Conservation (phyloP, 441 rosid genomes). For the Metrosideros polymorpha region DNA sequence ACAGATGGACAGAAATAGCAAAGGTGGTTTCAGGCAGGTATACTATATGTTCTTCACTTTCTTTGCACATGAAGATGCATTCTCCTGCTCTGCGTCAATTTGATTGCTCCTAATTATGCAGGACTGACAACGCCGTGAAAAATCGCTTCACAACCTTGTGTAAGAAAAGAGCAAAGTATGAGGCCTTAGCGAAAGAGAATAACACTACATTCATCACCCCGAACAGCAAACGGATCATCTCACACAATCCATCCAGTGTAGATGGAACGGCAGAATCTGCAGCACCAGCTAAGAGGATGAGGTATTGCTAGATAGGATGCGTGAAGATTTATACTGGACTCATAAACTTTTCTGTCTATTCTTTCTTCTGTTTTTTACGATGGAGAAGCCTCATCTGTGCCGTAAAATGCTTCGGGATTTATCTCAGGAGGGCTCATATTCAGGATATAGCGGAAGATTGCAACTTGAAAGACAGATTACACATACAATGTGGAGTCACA, state of each 20-base stretch:
- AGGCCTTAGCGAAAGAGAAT: conserved; percentile 86
- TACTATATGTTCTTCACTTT: neutral
- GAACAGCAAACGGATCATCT: conserved; percentile 61
- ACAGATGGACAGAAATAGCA: conserved; percentile 99
- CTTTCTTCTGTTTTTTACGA: neutral
- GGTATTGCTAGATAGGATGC: conserved; percentile 27
- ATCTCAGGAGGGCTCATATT: conserved; percentile 61
- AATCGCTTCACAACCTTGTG: conserved; percentile 92
- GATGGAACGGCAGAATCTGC: conserved; percentile 33
- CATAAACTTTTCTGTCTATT: neutral
- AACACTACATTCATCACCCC: conserved; percentile 37
- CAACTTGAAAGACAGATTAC: conserved; percentile 46
- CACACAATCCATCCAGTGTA: conserved; percentile 25
- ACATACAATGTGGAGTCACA: conserved; percentile 27
- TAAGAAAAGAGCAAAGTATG: conserved; percentile 95
- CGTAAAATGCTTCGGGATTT: neutral
- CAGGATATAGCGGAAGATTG: conserved; percentile 29
- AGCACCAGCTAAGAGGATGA: conserved; percentile 47
- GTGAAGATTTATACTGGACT: neutral
- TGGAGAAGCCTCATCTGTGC: neutral
- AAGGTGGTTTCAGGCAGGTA: conserved; percentile 99
- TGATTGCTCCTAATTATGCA: conserved; percentile 17
- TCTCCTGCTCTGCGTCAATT: neutral
- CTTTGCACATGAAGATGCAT: neutral
- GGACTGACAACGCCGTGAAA: conserved; percentile 99